Percentiles rank a stretch among this genome's conserved stretches.
Evolutionary conservation across 2,329 filamentous ascomycete species (phyloP).

Genomic region (Botryotinia calthae): DNA sequence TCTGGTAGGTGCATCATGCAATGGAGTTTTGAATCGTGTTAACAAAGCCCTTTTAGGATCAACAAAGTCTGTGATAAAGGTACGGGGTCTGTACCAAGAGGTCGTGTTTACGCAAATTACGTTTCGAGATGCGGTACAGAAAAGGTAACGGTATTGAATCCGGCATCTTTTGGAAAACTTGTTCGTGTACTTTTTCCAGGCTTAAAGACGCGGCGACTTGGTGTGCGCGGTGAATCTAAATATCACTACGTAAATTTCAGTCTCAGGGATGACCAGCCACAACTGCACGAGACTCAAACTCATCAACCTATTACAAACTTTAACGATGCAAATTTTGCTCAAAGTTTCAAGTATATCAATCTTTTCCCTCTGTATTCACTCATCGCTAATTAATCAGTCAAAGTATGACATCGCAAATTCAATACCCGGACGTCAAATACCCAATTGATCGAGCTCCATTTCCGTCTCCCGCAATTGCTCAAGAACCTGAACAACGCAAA

Average conservation of each 20-base stretch:
- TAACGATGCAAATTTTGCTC: slow-evolving; percentile 49
- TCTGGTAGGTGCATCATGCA: slow-evolving; percentile 60
- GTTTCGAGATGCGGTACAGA: slow-evolving; percentile 90
- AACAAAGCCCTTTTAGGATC: slow-evolving; percentile 54
- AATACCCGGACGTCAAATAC: slow-evolving; percentile 37
- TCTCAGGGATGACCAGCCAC: slow-evolving; percentile 52
- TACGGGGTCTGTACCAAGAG: slow-evolving; percentile 84
- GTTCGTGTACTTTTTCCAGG: slow-evolving; percentile 95
- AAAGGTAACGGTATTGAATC: slow-evolving; percentile 90
- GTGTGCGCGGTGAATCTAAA: slow-evolving; percentile 94
- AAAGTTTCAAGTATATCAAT: slow-evolving; percentile 50
- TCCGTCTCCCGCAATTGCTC: slow-evolving; percentile 43
- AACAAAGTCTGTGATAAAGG: slow-evolving; percentile 69
- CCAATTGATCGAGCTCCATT: slow-evolving; percentile 40
- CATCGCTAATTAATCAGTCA: slow-evolving; percentile 29
- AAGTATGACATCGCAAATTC: slow-evolving; percentile 33
- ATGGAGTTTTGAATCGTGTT: slow-evolving; percentile 17
- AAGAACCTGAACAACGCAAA: slow-evolving; percentile 37
- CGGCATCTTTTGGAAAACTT: slow-evolving; percentile 95
- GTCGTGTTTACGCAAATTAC: slow-evolving; percentile 93
- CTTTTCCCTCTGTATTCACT: not conserved
- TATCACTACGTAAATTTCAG: slow-evolving; percentile 85
- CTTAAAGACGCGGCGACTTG: slow-evolving; percentile 85
- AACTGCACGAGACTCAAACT: slow-evolving; percentile 42
- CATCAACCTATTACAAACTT: slow-evolving; percentile 49